Evolutionary conservation across 208 protist genomes (phyloP).

Genomic region (Leishmania lainsoni): DNA sequence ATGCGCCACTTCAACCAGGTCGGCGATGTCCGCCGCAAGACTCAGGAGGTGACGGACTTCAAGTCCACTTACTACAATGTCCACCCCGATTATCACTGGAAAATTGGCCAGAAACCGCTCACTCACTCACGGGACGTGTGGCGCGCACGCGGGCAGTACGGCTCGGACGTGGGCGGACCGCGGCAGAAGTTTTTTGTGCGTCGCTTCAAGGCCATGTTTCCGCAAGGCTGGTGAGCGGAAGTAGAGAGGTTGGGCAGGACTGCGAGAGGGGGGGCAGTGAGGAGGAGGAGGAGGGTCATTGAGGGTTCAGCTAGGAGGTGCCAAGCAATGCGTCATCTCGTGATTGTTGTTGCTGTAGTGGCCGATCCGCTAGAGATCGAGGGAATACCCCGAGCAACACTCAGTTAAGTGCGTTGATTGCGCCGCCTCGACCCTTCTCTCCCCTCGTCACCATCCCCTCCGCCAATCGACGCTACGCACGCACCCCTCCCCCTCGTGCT

Average conservation of each 20-base stretch:
- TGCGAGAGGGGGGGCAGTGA: background rate
- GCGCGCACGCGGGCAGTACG: constrained; percentile 86
- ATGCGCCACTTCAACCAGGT: constrained; percentile 61
- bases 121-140: constrained; percentile 82
- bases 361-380: background rate
- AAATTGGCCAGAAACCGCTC: constrained; percentile 71
- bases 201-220: constrained; percentile 89
- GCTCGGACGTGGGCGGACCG: constrained; percentile 83
- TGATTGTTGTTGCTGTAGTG: background rate
- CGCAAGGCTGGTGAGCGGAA: constrained; percentile 77
- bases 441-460: background rate
- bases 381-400: background rate
- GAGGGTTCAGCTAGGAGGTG: background rate
- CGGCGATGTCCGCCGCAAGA: constrained; percentile 52
- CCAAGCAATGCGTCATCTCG: background rate
- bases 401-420: background rate
- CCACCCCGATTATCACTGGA: constrained; percentile 85
- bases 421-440: background rate
- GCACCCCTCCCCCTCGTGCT: no score
- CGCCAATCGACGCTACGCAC: background rate
- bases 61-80: constrained; percentile 88
- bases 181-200: constrained; percentile 89
- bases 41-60: constrained; percentile 83
- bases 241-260: background rate
- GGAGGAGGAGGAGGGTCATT: background rate